Evolutionary conservation across 257 asterid species (phyloP).

Genomic region (Solanum piurae): DNA sequence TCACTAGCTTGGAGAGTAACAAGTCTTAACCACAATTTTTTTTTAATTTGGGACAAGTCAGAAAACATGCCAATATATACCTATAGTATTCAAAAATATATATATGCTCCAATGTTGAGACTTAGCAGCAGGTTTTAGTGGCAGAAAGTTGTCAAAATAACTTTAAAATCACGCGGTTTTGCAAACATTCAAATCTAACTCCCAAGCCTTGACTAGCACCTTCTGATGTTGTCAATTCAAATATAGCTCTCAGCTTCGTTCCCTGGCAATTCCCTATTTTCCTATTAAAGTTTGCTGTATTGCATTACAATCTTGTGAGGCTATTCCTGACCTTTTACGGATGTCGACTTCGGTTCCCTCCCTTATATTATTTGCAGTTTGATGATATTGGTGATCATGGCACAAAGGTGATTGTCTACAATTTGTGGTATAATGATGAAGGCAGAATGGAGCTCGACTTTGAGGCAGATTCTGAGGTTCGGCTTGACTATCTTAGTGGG

Average conservation of each 20-base stretch:
- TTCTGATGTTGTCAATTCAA: background rate
- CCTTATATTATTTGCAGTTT: conserved; percentile 27
- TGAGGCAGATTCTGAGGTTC: conserved; percentile 75
- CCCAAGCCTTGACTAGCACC: background rate
- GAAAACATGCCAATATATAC: background rate
- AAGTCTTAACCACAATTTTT: background rate
- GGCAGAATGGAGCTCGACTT: conserved; percentile 79
- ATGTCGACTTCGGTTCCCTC: background rate
- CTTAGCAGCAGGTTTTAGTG: background rate
- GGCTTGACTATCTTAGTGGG: background rate
- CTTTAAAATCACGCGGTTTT: background rate
- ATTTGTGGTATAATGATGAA: conserved; percentile 72
- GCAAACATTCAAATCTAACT: background rate
- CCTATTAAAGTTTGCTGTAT: background rate
- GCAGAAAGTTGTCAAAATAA: background rate
- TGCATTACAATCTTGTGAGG: background rate
- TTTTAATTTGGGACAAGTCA: background rate
- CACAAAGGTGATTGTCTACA: conserved; percentile 61
- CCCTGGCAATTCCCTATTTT: background rate
- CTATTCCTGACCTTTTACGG: background rate
- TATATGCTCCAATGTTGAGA: background rate
- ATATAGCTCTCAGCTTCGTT: background rate
- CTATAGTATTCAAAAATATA: background rate
- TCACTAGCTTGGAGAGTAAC: background rate
- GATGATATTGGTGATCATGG: conserved; percentile 80